Conservation (phyloP, 2,329 filamentous ascomycete species). For the Volutella citrinella region DNA sequence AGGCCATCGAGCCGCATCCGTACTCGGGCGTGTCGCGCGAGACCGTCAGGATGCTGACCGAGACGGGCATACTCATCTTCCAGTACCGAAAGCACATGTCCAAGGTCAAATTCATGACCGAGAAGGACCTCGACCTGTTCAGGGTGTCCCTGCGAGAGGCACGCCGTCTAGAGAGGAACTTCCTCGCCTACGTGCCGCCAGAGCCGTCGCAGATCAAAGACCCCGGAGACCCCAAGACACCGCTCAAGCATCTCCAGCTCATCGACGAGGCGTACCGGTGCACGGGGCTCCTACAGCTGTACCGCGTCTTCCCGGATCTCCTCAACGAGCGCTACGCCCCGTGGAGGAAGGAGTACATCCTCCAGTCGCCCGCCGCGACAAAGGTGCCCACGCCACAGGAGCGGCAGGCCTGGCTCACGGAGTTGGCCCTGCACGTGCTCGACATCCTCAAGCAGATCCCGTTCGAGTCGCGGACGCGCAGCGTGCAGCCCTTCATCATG, state of each 20-base stretch:
- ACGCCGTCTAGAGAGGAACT: constrained; percentile 11
- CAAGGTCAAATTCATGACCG: constrained; percentile 12
- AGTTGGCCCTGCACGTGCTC: constrained; percentile 13
- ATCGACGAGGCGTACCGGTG: constrained; percentile 19
- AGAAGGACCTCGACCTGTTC: constrained; percentile 15
- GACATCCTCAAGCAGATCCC: constrained; percentile 10
- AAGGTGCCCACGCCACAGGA: constrained; percentile 9
- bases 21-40: constrained; percentile 16
- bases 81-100: constrained; percentile 16
- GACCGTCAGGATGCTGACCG: constrained; percentile 11
- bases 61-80: constrained; percentile 16
- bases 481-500: constrained; percentile 5
- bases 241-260: constrained; percentile 11
- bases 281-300: too few species aligned
- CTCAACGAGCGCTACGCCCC: constrained; percentile 15
- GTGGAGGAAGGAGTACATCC: constrained; percentile 8
- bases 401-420: constrained; percentile 16
- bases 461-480: constrained; percentile 5
- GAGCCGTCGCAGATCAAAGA: constrained; percentile 12
- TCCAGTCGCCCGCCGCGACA: not conserved
- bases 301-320: constrained; percentile 22
- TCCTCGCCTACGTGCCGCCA: constrained; percentile 7
- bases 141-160: constrained; percentile 10
- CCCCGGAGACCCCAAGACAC: constrained; percentile 12
- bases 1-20: constrained; percentile 11